Evolutionary conservation across 805 yeast genomes (phyloP), one percentile per base, ranked within the genome.

Genomic region (Lachancea waltii): DNA sequence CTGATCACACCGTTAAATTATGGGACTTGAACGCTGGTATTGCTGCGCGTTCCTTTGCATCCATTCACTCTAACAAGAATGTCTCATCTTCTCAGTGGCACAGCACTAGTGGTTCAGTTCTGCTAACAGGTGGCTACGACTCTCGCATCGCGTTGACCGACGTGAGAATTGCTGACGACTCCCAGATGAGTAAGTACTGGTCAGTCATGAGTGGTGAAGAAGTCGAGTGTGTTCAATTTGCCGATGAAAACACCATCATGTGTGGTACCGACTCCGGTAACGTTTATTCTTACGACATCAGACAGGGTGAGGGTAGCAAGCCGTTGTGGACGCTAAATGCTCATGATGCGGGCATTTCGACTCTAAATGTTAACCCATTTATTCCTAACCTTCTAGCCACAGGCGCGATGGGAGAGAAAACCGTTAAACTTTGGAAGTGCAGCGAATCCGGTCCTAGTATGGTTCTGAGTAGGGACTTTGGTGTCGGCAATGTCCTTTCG

Each of bases 241-340:
- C 72, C 8, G 67, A 76, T 22, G 74, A 72, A 20, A 63, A 66
- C 40, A 54, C 64, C 26, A 82, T 90, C 59, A 77, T 79, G 54
- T 92, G 87, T 28, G 95, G 96, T 54, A 86, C 96, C 19, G 98
- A 92, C 60, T 72, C 75, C 46, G 98, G 98, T 58, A 79, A 79
- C 53, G 76, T 92, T 18, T 85, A 85, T 66, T 81, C 90, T 45
- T 90, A 82, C 53, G 98, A 90, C 61, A 81, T 85, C 31, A 77
- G 95, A 60, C 66, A 65, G 35, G 53, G 48, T 21, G 74, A 69
- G 26, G 72, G 70, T 32, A 65, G 69, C 41, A 73, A 72, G 47
- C 89, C 97, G 14, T 53, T 90, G 22, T 92, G 98, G 98, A 85
- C 95, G 2, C 69, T 92, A 50, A 95, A 92, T 62, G 97, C 97